Percentiles rank a stretch among this genome's conserved stretches.
phyloP scores from a whole-genome alignment of 768 basidiomycete species.

The Coprinopsis cinerea region DNA sequence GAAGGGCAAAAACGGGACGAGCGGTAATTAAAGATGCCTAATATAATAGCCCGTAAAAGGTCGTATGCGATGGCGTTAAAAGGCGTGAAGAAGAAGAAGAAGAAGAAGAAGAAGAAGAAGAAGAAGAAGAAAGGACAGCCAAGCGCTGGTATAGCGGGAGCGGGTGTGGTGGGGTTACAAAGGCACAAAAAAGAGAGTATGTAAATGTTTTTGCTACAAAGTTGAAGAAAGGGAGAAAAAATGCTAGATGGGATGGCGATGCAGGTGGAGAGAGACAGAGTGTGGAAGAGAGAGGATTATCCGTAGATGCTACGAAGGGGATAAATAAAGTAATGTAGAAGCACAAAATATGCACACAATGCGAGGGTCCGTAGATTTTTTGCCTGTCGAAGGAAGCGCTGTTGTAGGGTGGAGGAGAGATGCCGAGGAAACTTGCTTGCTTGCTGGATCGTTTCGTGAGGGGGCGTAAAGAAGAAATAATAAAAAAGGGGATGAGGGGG shows the following conservation, averaged over 20 bases:
- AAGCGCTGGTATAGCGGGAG: slow-evolving; percentile 15
- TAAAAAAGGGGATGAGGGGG: background rate
- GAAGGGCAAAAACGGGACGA: background rate
- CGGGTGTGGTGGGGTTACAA: too few species aligned
- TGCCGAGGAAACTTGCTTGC: slow-evolving; percentile 8
- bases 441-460: slow-evolving; percentile 9
- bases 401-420: too few species aligned
- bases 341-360: background rate
- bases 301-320: slow-evolving; percentile 4
- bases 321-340: slow-evolving; percentile 2
- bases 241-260: slow-evolving; percentile 9
- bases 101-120: too few species aligned
- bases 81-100: slow-evolving; percentile 7
- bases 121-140: slow-evolving; percentile 13
- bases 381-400: slow-evolving; percentile 2
- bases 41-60: slow-evolving; percentile 9
- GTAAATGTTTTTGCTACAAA: slow-evolving; percentile 13
- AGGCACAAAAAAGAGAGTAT: too few species aligned
- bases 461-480: slow-evolving; percentile 5
- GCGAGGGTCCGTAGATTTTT: slow-evolving; percentile 4
- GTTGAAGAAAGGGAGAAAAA: too few species aligned
- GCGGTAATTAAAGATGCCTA: slow-evolving; percentile 14
- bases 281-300: slow-evolving; percentile 5
- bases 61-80: slow-evolving; percentile 13
- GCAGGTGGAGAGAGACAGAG: background rate